phyloP scores from a whole-genome alignment of 345 rosid species.

The Sonneratia caseolaris region DNA sequence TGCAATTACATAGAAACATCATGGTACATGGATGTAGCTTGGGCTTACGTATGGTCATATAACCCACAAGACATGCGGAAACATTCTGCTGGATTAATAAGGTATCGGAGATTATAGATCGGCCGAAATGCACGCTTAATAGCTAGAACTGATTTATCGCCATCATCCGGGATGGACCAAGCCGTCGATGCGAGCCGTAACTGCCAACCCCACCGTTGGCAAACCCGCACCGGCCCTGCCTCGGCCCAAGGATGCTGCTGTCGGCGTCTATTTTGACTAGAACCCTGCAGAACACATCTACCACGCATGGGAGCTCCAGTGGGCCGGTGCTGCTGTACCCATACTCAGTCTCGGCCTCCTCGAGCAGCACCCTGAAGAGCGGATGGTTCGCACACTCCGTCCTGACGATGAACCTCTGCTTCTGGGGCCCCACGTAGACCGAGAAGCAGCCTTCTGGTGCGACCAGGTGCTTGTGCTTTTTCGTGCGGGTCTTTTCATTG shows the following conservation, averaged over 20 bases:
- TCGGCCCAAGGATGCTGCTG: not conserved
- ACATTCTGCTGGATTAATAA: no score
- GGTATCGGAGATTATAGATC: no score
- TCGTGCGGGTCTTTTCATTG: not conserved
- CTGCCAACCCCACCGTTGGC: constrained; percentile 15
- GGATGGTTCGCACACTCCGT: constrained; percentile 53
- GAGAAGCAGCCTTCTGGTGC: constrained; percentile 57
- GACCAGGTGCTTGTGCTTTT: constrained; percentile 13
- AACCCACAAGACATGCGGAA: no score
- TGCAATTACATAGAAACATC: no score
- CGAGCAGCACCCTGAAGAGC: constrained; percentile 43
- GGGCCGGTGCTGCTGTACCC: constrained; percentile 51
- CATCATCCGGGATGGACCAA: constrained; percentile 26
- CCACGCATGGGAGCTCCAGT: constrained; percentile 52
- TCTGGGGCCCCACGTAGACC: constrained; percentile 55
- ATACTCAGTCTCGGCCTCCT: constrained; percentile 58
- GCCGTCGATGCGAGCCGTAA: constrained; percentile 18
- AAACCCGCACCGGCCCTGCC: constrained; percentile 14
- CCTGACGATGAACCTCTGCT: constrained; percentile 46
- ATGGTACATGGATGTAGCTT: no score
- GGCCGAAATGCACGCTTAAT: not conserved
- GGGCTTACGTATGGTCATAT: no score
- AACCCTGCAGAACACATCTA: constrained; percentile 36
- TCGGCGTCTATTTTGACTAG: constrained; percentile 23
- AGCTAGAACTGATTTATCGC: constrained; percentile 18